These are phyloP conservation scores for Sordariomycetes sp. DNA, from an alignment of 2,329 filamentous ascomycete species.

Conservation along the genomic window DNA sequence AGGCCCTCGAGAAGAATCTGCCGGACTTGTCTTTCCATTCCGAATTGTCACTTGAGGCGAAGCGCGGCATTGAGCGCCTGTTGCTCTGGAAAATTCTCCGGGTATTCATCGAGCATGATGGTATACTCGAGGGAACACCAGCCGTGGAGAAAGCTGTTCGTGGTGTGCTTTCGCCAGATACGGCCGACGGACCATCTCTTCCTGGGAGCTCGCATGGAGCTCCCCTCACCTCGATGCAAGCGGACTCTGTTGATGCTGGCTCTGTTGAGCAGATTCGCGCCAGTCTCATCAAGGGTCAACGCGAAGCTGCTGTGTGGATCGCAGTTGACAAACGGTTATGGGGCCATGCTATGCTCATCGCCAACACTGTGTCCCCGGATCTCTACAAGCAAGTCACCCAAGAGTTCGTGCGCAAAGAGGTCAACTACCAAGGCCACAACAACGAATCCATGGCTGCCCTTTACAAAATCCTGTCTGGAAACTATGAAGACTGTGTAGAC, in stretches of 20 bases:
- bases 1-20: slow-evolving; percentile 54
- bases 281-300: slow-evolving; percentile 68
- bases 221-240: slow-evolving; percentile 27
- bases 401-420: slow-evolving; percentile 92
- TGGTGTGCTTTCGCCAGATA: slow-evolving; percentile 58
- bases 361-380: slow-evolving; percentile 66
- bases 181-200: slow-evolving; percentile 10
- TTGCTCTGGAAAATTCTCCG: slow-evolving; percentile 82
- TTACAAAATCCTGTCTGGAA: slow-evolving; percentile 90
- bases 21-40: slow-evolving; percentile 39
- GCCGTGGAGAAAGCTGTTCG: slow-evolving; percentile 67
- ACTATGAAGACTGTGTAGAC: slow-evolving; percentile 88
- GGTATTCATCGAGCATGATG: slow-evolving; percentile 79
- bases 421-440: slow-evolving; percentile 70
- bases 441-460: slow-evolving; percentile 84
- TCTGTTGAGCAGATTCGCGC: slow-evolving; percentile 65
- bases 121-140: slow-evolving; percentile 63
- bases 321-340: slow-evolving; percentile 89
- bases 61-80: slow-evolving; percentile 68
- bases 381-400: slow-evolving; percentile 90
- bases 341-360: slow-evolving; percentile 92
- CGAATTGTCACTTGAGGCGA: slow-evolving; percentile 50
- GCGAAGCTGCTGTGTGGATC: slow-evolving; percentile 86
- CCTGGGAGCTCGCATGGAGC: not conserved
- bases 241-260: slow-evolving; percentile 61